phyloP scores from a whole-genome alignment of 805 yeast species.

The Jamesozyma gamospora region DNA sequence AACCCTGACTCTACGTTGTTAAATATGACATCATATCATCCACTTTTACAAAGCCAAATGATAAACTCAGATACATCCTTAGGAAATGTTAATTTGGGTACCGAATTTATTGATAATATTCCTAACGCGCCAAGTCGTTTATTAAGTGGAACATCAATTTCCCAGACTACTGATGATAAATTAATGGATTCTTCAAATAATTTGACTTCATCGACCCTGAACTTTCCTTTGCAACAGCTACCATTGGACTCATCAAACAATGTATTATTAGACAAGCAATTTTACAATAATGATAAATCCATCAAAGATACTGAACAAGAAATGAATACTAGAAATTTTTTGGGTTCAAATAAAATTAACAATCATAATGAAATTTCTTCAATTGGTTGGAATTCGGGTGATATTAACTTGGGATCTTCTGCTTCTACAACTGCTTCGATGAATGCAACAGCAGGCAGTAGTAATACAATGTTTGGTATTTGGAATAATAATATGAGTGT shows the following conservation, averaged over 20 bases:
- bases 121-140: not conserved
- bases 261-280: too few species aligned
- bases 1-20: not conserved
- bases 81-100: too few species aligned
- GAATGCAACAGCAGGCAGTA: slow-evolving; percentile 1
- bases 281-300: too few species aligned
- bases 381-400: slow-evolving; percentile 18
- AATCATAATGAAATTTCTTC: slow-evolving; percentile 14
- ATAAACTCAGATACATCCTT: not conserved
- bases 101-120: not conserved
- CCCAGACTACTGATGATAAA: not conserved
- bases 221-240: not conserved
- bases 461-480: slow-evolving; percentile 4
- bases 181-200: not conserved
- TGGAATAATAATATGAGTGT: slow-evolving; percentile 30
- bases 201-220: not conserved
- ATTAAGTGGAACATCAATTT: not conserved
- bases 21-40: slow-evolving; percentile 1
- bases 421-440: slow-evolving; percentile 1
- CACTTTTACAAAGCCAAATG: slow-evolving; percentile 1
- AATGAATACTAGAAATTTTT: too few species aligned
- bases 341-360: not conserved
- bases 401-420: slow-evolving; percentile 3
- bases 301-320: too few species aligned
- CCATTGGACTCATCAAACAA: too few species aligned